Conservation (phyloP, 164 flowering plant species). For the Stephania yunnanensis region DNA sequence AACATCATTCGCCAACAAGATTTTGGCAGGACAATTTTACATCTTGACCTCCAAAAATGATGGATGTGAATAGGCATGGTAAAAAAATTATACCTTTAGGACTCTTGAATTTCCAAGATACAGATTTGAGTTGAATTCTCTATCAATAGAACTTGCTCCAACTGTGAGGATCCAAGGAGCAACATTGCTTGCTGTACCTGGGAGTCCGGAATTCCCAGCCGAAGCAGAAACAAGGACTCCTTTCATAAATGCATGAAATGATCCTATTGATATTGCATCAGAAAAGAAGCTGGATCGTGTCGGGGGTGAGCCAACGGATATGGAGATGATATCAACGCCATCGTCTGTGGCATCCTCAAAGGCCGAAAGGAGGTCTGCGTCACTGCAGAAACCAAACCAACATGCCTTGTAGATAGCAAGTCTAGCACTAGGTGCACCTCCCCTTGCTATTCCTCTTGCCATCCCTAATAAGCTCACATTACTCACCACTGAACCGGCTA, state of each 20-base stretch:
- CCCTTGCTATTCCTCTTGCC: slow-evolving; percentile 46
- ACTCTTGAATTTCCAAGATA: slow-evolving; percentile 14
- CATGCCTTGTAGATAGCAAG: slow-evolving; percentile 54
- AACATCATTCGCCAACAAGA: too few relatives aligned
- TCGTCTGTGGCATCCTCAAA: slow-evolving; percentile 49
- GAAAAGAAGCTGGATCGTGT: slow-evolving; percentile 25
- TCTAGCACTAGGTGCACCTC: slow-evolving; percentile 54
- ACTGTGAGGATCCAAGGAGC: slow-evolving; percentile 50
- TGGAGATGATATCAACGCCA: slow-evolving; percentile 49
- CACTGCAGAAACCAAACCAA: slow-evolving; percentile 30
- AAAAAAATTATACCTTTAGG: slow-evolving; percentile 19
- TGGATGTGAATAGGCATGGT: neutral
- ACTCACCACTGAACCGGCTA: slow-evolving; percentile 37
- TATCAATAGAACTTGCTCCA: slow-evolving; percentile 37
- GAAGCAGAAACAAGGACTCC: slow-evolving; percentile 41
- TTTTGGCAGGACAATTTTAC: too few relatives aligned
- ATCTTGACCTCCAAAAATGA: too few relatives aligned
- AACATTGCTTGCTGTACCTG: slow-evolving; percentile 24
- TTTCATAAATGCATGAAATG: slow-evolving; percentile 41
- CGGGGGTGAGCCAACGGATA: slow-evolving; percentile 34
- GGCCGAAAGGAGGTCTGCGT: slow-evolving; percentile 40
- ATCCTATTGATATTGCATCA: slow-evolving; percentile 37
- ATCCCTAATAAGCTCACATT: slow-evolving; percentile 36
- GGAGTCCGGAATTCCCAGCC: slow-evolving; percentile 37
- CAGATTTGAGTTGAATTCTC: slow-evolving; percentile 21